These are phyloP conservation scores for Aspergillus quadricinctus DNA, from an alignment of 2,329 filamentous ascomycete species.

Conservation along the genomic window DNA sequence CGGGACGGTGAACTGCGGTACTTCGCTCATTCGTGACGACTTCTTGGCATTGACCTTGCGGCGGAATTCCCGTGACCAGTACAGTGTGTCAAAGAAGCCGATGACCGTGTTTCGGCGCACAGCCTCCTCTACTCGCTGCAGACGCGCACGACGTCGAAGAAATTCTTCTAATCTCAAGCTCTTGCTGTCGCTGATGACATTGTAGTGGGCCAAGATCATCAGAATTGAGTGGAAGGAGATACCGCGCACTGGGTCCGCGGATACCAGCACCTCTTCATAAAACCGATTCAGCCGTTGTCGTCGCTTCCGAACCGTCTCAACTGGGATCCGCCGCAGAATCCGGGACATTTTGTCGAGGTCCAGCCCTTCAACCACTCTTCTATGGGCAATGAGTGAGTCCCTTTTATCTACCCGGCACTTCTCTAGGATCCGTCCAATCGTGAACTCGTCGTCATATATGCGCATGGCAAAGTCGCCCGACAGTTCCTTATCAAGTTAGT, in stretches of 20 bases:
- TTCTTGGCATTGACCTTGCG: conserved; percentile 68
- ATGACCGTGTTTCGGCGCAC: conserved; percentile 85
- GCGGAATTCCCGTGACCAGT: conserved; percentile 81
- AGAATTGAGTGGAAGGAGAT: conserved; percentile 89
- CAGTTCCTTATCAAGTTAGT: conserved; percentile 55
- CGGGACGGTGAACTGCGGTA: conserved; percentile 78
- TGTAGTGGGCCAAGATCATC: conserved; percentile 97
- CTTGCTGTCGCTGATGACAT: conserved; percentile 97
- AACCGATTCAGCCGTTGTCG: conserved; percentile 86
- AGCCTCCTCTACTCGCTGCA: conserved; percentile 93
- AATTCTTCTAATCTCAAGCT: conserved; percentile 93
- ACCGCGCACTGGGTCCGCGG: conserved; percentile 80
- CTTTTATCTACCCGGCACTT: conserved; percentile 64
- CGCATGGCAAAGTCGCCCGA: conserved; percentile 97
- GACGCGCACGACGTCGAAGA: conserved; percentile 76
- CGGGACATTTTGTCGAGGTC: conserved; percentile 72
- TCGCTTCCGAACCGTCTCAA: conserved; percentile 67
- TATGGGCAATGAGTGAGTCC: conserved; percentile 35
- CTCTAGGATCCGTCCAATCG: conserved; percentile 79
- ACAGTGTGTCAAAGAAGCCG: conserved; percentile 91
- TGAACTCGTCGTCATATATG: conserved; percentile 88
- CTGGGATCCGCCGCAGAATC: conserved; percentile 68
- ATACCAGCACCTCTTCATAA: conserved; percentile 93
- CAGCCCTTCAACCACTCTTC: conserved; percentile 51
- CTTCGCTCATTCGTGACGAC: conserved; percentile 67